These are phyloP conservation scores for Vickermania spadyakhi DNA, from an alignment of 208 protist species.

Conservation along the genomic window DNA sequence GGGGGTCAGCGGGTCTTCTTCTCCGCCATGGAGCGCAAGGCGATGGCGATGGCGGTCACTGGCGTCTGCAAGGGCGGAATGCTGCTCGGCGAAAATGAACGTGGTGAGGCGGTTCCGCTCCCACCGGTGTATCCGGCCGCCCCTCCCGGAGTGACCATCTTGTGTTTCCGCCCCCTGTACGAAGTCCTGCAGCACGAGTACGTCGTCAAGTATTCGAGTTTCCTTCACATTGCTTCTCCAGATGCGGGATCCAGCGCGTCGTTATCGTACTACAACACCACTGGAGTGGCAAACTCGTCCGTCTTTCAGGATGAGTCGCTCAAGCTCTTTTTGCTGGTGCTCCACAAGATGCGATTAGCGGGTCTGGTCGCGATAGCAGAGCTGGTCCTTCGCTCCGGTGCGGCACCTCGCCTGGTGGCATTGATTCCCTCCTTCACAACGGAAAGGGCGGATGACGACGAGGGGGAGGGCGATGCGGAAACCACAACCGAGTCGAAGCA, in stretches of 20 bases:
- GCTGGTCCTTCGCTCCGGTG: constrained; percentile 15
- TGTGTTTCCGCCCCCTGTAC: constrained; percentile 56
- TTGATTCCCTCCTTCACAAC: constrained; percentile 38
- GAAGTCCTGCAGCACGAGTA: constrained; percentile 46
- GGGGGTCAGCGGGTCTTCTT: constrained; percentile 29
- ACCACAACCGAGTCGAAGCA: not conserved
- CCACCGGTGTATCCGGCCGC: not conserved
- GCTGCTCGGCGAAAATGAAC: no score
- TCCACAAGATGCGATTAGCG: constrained; percentile 33
- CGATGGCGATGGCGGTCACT: constrained; percentile 22
- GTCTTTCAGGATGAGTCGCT: constrained; percentile 26
- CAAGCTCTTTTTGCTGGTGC: constrained; percentile 59
- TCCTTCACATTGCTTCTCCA: constrained; percentile 24
- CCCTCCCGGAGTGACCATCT: constrained; percentile 43
- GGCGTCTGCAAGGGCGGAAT: constrained; percentile 8
- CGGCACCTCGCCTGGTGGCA: constrained; percentile 59
- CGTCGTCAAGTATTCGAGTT: constrained; percentile 22
- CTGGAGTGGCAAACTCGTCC: constrained; percentile 17
- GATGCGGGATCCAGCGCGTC: not conserved
- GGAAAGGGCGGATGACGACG: not conserved
- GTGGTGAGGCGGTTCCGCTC: no score
- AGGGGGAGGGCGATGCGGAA: not conserved
- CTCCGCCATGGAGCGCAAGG: constrained; percentile 21
- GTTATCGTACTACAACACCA: not conserved
- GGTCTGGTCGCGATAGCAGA: constrained; percentile 67